Base-by-base conservation (phyloP, 1,284 basidiomycete species). In the Cryptococcus deneoformans region DNA sequence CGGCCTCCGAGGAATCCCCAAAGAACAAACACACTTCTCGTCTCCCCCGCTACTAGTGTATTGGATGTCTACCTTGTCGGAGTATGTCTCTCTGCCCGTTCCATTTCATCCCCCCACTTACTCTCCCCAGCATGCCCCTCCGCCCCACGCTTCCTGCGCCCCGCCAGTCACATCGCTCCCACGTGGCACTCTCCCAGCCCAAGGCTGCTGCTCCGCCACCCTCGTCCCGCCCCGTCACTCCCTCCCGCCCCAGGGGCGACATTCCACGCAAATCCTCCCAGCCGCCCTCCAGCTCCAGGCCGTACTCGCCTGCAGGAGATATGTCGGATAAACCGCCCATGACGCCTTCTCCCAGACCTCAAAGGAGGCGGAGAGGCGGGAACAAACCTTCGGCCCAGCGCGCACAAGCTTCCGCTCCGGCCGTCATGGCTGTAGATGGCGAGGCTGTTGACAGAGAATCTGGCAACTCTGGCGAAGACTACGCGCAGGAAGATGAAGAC, bases 401-500 rank as follows among this genome's bases (percentile, higher is more conserved):
- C 5, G n/a, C 43, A 29, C 44, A 55, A 44, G 14, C 14, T 9
- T 44, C n/a, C 16, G 49, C 46, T 7, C 8, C 40, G 3, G 48
- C 10, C 43, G 8, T n/a, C 43, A n/a, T 44, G n/a, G 43, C 43
- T 24, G 29, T 29, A 29, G 29, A 29, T 29, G 29, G 29, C 29
- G 29, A 29, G 29, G 29, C 29, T 29, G 29, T 29, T 5, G 29
- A 29, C 29, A 29, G 29, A 29, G 29, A 16, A 42, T 42, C 40
- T 16, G 12, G 40, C 4, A 11, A 3, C 40, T 11, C 16, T 11
- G 40, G 16, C 5, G 12, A 42, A 42, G 40, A 42, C 40, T 11
- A 16, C 16, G 40, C 3, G 20, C 20, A 34, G 29, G 67, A 68
- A 36, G 66, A 71, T 34, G 64, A 67, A 20, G 65, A 66, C n/a